phyloP scores from a whole-genome alignment of 441 rosid genomes.

The Isatis lusitanica region DNA sequence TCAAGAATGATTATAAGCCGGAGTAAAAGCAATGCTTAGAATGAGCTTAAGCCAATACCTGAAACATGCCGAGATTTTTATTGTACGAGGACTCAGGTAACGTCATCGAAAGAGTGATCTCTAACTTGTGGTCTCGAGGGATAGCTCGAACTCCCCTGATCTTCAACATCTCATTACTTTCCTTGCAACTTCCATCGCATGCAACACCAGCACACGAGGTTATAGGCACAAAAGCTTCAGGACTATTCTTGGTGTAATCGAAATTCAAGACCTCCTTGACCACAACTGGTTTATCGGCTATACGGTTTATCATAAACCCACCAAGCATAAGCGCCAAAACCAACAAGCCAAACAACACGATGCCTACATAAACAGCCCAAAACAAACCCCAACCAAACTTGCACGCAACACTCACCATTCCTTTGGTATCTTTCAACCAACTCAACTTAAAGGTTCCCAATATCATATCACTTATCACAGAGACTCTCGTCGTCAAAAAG shows the following conservation, averaged over 20 bases:
- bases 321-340: constrained; percentile 48
- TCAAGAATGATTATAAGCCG: not conserved
- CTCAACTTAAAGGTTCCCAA: constrained; percentile 30
- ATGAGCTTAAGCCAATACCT: constrained; percentile 50
- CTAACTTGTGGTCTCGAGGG: constrained; percentile 31
- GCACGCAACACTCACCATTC: constrained; percentile 40
- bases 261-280: constrained; percentile 61
- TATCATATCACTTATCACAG: constrained; percentile 29
- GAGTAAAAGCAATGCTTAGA: not conserved
- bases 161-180: constrained; percentile 39
- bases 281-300: constrained; percentile 64
- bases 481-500: constrained; percentile 32
- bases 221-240: constrained; percentile 64
- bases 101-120: constrained; percentile 31
- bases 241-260: constrained; percentile 72
- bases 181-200: constrained; percentile 51
- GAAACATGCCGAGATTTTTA: constrained; percentile 79
- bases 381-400: constrained; percentile 67
- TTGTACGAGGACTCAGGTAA: constrained; percentile 84
- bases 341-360: constrained; percentile 59
- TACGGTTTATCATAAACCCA: constrained; percentile 54
- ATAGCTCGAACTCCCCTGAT: constrained; percentile 18
- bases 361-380: constrained; percentile 66
- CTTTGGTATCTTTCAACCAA: constrained; percentile 51
- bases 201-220: constrained; percentile 50